These are phyloP conservation scores for Tetracladium setigerum DNA, from an alignment of 495 filamentous ascomycete species.

Conservation along the genomic window DNA sequence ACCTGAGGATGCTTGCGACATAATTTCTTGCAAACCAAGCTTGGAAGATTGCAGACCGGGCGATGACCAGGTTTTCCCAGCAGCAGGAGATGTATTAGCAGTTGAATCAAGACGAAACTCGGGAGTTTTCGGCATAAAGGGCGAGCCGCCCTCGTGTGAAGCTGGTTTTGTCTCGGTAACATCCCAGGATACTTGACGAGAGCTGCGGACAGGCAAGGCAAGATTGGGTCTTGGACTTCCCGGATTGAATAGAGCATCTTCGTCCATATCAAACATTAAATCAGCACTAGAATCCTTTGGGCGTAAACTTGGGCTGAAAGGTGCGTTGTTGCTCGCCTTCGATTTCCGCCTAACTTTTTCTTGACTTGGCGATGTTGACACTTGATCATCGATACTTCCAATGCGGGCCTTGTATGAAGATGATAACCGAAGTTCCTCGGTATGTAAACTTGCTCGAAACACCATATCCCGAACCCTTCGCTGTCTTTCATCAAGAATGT, in stretches of 20 bases:
- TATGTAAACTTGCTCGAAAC: slow-evolving; percentile 50
- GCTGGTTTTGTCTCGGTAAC: background rate
- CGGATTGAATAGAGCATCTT: slow-evolving; percentile 42
- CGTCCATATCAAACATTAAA: slow-evolving; percentile 92
- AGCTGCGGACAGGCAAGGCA: no score
- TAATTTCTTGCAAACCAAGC: slow-evolving; percentile 74
- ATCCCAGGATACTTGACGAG: slow-evolving; percentile 11
- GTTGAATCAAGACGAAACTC: background rate
- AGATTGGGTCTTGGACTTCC: slow-evolving; percentile 4
- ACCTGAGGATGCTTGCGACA: slow-evolving; percentile 61
- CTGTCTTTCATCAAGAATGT: slow-evolving; percentile 44
- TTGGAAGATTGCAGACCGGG: slow-evolving; percentile 50
- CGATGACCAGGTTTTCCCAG: slow-evolving; percentile 51
- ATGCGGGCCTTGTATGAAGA: slow-evolving; percentile 38
- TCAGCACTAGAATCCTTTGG: slow-evolving; percentile 60
- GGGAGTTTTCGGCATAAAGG: slow-evolving; percentile 1
- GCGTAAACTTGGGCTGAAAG: slow-evolving; percentile 52
- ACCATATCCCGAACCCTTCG: slow-evolving; percentile 40
- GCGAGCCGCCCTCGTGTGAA: background rate
- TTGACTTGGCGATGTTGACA: slow-evolving; percentile 40
- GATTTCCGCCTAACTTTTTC: slow-evolving; percentile 44
- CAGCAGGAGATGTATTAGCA: background rate
- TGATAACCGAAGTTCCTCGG: slow-evolving; percentile 49
- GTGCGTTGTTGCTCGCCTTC: slow-evolving; percentile 36
- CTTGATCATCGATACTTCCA: slow-evolving; percentile 48